phyloP scores from a whole-genome alignment of 345 rosid species.

The Theobroma cacao region DNA sequence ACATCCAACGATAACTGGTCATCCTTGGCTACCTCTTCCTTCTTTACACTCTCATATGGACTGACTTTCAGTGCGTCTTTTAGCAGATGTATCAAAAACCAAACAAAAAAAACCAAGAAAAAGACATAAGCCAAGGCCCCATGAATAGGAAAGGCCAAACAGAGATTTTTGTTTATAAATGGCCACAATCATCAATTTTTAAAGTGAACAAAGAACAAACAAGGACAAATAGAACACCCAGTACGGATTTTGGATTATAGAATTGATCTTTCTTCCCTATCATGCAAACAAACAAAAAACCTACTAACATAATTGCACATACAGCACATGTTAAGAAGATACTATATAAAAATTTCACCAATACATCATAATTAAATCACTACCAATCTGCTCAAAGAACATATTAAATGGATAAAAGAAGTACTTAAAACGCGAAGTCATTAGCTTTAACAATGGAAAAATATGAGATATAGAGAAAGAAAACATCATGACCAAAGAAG shows the following conservation, averaged over 20 bases:
- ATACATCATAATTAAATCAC: background rate
- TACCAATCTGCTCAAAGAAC: background rate
- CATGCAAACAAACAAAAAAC: slow-evolving; percentile 15
- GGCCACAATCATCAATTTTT: slow-evolving; percentile 9
- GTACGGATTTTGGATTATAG: slow-evolving; percentile 14
- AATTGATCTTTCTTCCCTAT: slow-evolving; percentile 13
- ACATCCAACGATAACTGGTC: slow-evolving; percentile 47
- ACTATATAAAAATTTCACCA: background rate
- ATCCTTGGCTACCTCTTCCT: slow-evolving; percentile 36
- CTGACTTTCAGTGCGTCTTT: slow-evolving; percentile 47
- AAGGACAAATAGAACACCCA: slow-evolving; percentile 7
- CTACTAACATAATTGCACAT: background rate
- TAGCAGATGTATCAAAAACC: slow-evolving; percentile 18
- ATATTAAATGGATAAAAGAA: background rate
- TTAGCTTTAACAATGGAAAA: background rate
- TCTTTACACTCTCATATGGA: slow-evolving; percentile 33
- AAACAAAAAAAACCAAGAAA: background rate
- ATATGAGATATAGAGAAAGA: background rate
- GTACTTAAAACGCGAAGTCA: background rate
- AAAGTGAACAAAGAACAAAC: slow-evolving; percentile 17
- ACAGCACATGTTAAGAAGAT: background rate
- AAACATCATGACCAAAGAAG: background rate
- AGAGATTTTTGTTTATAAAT: slow-evolving; percentile 1
- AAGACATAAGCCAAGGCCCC: slow-evolving; percentile 9
- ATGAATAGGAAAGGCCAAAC: background rate